Base-by-base conservation (phyloP, 2,329 filamentous ascomycete genomes). In the Ilyonectria sp. region DNA sequence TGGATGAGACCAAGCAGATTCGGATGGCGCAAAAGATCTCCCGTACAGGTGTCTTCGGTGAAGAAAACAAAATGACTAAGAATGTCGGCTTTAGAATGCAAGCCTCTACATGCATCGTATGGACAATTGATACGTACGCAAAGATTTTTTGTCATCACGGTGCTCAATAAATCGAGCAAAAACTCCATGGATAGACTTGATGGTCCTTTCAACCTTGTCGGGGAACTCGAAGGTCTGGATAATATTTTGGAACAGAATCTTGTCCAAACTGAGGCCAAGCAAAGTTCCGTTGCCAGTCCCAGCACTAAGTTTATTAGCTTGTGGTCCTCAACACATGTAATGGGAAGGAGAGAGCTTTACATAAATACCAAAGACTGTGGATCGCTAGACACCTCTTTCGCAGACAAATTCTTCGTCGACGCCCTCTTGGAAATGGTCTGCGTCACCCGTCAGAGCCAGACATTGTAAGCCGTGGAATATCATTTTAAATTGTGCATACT, bases 141-240 rank as follows among this genome's bases (percentile, higher is more conserved):
- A 8, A 23, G 43, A 35, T 10, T 47, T 58, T 33, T 19, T 43
- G 17, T 58, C 10, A 10, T 15, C 9, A 9, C 10, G 15, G 21
- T 58, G 17, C 26, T 47, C 43, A 33, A 58, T 33, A 3, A 58
- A 58, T 15, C 55, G 55, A 46, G 55, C 23, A 33, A 35, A 47
- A 19, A 58, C 55, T 17, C 55, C 55, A 33, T 58, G 55, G 10
- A 58, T 58, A 17, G 55, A 58, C 8, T 31, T 13, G 10, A 58
- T 47, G 0, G 44, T 46, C 31, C 23, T 29, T 33, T 31, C 40
- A 13, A 44, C 13, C 29, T 35, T 44, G 4, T 21, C 23, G 1
- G 54, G 54, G 4, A 57, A 44, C 7, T 57, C 37, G 6, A 57
- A 21, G 9, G 17, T 26, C 15, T 26, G 17, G 11, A 46, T 57